phyloP scores from a whole-genome alignment of 1,284 basidiomycete species.

The Ustilago trichophora region DNA sequence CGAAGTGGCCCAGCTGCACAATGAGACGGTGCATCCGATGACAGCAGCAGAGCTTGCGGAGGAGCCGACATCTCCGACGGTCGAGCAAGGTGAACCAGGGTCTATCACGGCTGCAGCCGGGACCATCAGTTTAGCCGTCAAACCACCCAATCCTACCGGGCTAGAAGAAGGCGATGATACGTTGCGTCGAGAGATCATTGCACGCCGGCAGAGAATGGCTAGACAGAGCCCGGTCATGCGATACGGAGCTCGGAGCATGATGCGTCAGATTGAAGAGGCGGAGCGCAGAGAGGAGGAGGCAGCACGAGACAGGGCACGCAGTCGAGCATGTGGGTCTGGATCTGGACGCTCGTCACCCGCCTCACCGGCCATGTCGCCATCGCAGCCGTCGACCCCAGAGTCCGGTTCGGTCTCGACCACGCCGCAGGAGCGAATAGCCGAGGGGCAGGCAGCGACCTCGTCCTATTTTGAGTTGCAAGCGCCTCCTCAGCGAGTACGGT shows the following conservation, averaged over 20 bases:
- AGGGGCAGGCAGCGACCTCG: neutral
- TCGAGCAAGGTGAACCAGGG: conserved; percentile 3
- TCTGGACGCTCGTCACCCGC: conserved; percentile 26
- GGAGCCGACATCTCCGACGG: conserved; percentile 17
- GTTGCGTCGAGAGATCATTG: conserved; percentile 26
- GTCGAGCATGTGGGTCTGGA: conserved; percentile 15
- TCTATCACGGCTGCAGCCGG: neutral
- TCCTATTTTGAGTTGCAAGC: conserved; percentile 22
- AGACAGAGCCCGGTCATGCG: conserved; percentile 31
- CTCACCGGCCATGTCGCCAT: conserved; percentile 21
- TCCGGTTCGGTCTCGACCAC: conserved; percentile 20
- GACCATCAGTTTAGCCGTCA: neutral
- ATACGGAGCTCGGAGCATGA: conserved; percentile 40
- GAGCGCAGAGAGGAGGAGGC: conserved; percentile 33
- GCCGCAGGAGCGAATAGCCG: conserved; percentile 11
- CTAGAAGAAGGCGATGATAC: conserved; percentile 28
- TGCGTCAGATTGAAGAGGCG: conserved; percentile 46
- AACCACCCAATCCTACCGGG: conserved; percentile 15
- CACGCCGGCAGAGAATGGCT: conserved; percentile 18
- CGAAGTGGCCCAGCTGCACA: conserved; percentile 34
- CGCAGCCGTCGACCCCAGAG: conserved; percentile 12
- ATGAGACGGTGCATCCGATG: conserved; percentile 32
- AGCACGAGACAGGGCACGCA: conserved; percentile 7
- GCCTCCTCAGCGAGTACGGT: conserved; percentile 26
- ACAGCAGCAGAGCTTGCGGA: conserved; percentile 24